phyloP scores from a whole-genome alignment of 805 yeast species.

The Sugiyamaella valdiviana region DNA sequence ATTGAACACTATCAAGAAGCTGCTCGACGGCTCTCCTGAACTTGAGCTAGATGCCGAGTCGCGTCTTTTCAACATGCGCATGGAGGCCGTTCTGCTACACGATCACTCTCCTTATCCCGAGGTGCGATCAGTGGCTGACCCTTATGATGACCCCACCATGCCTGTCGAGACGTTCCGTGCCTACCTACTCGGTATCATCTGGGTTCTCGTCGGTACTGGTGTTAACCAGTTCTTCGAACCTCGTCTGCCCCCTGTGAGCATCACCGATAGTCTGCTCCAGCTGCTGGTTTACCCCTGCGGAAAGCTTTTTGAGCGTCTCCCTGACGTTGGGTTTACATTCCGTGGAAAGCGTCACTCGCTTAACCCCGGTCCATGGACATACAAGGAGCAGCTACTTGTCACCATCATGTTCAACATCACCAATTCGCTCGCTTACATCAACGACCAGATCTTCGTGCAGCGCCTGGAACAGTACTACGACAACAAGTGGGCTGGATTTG shows the following conservation, averaged over 20 bases:
- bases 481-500: constrained; percentile 33
- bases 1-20: constrained; percentile 30
- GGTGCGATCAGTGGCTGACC: constrained; percentile 47
- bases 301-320: constrained; percentile 31
- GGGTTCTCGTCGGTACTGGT: constrained; percentile 48
- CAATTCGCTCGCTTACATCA: constrained; percentile 24
- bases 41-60: constrained; percentile 14
- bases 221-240: constrained; percentile 51
- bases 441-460: constrained; percentile 20
- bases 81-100: constrained; percentile 36
- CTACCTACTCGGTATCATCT: constrained; percentile 31
- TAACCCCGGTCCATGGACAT: constrained; percentile 61
- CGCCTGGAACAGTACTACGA: constrained; percentile 21
- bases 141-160: constrained; percentile 41
- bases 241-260: constrained; percentile 44
- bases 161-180: constrained; percentile 45
- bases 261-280: constrained; percentile 40
- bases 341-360: constrained; percentile 39
- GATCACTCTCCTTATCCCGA: constrained; percentile 50
- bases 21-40: constrained; percentile 26
- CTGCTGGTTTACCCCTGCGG: constrained; percentile 49
- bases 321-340: constrained; percentile 35
- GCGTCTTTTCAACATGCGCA: constrained; percentile 19
- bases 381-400: constrained; percentile 62
- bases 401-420: constrained; percentile 34